Evolutionary conservation across 306 rosid genomes (phyloP).

Genomic region (Sesbania bispinosa): DNA sequence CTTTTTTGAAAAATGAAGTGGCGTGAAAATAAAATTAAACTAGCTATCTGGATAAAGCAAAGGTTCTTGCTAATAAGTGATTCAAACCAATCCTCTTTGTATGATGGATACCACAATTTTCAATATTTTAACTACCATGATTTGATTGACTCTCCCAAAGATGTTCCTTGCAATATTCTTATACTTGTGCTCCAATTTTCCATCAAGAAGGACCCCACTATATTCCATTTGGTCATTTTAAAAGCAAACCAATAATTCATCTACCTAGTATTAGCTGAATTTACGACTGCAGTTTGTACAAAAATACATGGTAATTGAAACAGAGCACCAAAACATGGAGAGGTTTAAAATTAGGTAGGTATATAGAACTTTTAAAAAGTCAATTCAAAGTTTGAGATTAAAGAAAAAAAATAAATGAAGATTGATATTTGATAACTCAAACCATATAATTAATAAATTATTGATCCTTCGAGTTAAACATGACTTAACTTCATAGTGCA

Average conservation of each 20-base stretch:
- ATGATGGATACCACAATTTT: constrained; percentile 11
- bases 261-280: constrained; percentile 5
- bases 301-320: background rate
- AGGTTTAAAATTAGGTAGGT: constrained; percentile 15
- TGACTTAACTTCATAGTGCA: background rate
- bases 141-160: constrained; percentile 9
- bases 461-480: background rate
- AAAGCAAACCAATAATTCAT: constrained; percentile 4
- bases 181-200: no score
- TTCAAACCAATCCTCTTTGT: constrained; percentile 16
- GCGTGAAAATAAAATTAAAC: constrained; percentile 32
- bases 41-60: background rate
- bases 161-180: constrained; percentile 23
- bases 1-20: background rate
- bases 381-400: background rate
- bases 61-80: background rate
- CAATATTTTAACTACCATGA: constrained; percentile 33
- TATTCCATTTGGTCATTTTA: background rate
- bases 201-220: constrained; percentile 29
- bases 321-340: background rate
- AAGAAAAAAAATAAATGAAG: no score
- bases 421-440: no score
- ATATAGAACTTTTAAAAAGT: constrained; percentile 8
- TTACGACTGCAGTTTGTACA: background rate
- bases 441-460: constrained; percentile 3